phyloP scores from a whole-genome alignment of 768 basidiomycete genomes.

The Lactarius pseudohatsudake region DNA sequence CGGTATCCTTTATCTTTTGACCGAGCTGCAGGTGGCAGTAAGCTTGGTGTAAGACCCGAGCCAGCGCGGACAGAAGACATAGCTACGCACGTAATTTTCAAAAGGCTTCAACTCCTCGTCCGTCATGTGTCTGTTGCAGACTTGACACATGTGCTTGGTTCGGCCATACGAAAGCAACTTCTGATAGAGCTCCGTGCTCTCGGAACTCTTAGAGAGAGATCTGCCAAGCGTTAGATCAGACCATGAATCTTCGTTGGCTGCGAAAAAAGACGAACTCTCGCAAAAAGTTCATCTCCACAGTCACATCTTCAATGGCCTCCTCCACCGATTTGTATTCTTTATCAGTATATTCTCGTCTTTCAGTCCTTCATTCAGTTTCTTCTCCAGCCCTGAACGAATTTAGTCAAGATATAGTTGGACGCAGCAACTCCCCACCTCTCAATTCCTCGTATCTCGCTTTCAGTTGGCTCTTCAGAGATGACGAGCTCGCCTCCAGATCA shows the following conservation, averaged over 20 bases:
- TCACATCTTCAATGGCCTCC: conserved; percentile 49
- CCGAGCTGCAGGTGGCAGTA: conserved; percentile 49
- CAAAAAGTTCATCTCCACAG: conserved; percentile 43
- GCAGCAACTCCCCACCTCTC: conserved; percentile 47
- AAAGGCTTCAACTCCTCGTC: conserved; percentile 56
- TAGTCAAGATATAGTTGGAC: conserved; percentile 2
- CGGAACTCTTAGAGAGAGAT: conserved; percentile 34
- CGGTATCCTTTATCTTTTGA: conserved; percentile 56
- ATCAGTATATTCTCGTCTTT: conserved; percentile 19
- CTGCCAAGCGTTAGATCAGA: conserved; percentile 29
- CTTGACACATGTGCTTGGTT: conserved; percentile 65
- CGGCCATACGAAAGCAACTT: conserved; percentile 56
- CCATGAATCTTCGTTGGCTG: conserved; percentile 8
- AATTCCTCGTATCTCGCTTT: conserved; percentile 62
- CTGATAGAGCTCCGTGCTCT: conserved; percentile 51
- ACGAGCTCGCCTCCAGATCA: conserved; percentile 60
- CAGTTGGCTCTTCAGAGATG: conserved; percentile 58
- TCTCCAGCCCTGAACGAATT: conserved; percentile 47
- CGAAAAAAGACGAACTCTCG: conserved; percentile 42
- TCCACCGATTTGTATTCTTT: conserved; percentile 42
- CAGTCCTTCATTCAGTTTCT: conserved; percentile 42
- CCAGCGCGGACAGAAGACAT: background rate
- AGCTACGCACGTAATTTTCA: conserved; percentile 50
- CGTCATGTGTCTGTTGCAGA: conserved; percentile 71
- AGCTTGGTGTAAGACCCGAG: background rate